phyloP scores from a whole-genome alignment of 352 stramenopile genomes.

The Globisporangium mamillatum region DNA sequence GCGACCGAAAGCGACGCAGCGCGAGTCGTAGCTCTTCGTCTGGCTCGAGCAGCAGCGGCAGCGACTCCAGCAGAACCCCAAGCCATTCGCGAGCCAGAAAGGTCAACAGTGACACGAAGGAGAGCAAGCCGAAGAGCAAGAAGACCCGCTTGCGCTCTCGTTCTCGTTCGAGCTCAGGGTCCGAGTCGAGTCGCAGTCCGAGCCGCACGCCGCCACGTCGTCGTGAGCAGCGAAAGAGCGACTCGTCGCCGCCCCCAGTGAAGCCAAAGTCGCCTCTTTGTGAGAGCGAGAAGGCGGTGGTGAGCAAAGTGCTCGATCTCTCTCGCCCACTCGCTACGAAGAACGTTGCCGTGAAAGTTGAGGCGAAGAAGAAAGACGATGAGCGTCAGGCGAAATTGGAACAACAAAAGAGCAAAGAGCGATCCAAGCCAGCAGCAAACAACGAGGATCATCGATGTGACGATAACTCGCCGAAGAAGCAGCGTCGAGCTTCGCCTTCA shows the following conservation, averaged over 20 bases:
- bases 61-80: constrained; percentile 19
- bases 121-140: neutral
- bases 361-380: constrained; percentile 8
- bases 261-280: neutral
- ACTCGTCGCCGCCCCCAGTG: neutral
- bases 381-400: constrained; percentile 1
- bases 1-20: constrained; percentile 11
- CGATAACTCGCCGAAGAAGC: constrained; percentile 6
- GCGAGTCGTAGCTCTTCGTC: constrained; percentile 26
- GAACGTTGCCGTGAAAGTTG: constrained; percentile 1
- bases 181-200: constrained; percentile 12
- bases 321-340: constrained; percentile 13
- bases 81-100: constrained; percentile 25
- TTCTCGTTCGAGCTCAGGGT: constrained; percentile 20
- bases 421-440: neutral
- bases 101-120: neutral
- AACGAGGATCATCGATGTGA: neutral
- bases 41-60: constrained; percentile 17
- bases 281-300: constrained; percentile 3
- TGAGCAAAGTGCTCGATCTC: constrained; percentile 16
- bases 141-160: neutral
- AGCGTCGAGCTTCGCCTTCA: neutral
- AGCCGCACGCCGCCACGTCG: constrained; percentile 12
- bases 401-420: neutral
- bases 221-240: neutral